Evolutionary conservation across 2,329 filamentous ascomycete species (phyloP).

Genomic region (Plenodomus lindquistii): DNA sequence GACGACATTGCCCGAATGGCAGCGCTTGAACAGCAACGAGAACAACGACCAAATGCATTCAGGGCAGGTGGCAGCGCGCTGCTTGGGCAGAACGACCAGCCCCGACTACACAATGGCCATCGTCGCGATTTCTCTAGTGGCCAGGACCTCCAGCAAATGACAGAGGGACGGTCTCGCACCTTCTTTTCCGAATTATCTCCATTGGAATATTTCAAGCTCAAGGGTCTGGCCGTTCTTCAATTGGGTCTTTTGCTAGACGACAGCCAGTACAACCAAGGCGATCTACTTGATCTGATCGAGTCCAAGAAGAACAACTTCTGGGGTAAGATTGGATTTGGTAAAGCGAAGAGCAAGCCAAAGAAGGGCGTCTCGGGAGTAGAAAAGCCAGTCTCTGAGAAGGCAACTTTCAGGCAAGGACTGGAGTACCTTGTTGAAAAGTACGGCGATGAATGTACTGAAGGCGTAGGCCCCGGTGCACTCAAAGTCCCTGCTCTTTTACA

Average conservation of each 20-base stretch:
- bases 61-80: slow-evolving; percentile 73
- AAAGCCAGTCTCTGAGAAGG: slow-evolving; percentile 61
- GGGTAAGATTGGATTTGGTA: slow-evolving; percentile 96
- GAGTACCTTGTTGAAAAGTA: slow-evolving; percentile 90
- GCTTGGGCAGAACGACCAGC: slow-evolving; percentile 63
- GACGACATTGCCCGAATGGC: slow-evolving; percentile 97
- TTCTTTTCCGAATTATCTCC: slow-evolving; percentile 97
- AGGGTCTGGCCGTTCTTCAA: slow-evolving; percentile 89
- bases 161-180: slow-evolving; percentile 65
- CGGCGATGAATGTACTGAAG: slow-evolving; percentile 96
- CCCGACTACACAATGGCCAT: slow-evolving; percentile 70
- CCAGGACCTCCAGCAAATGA: slow-evolving; percentile 54
- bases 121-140: slow-evolving; percentile 67
- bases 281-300: slow-evolving; percentile 89
- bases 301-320: slow-evolving; percentile 93
- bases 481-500: slow-evolving; percentile 94
- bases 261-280: slow-evolving; percentile 88
- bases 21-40: slow-evolving; percentile 90
- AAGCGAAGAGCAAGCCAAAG: slow-evolving; percentile 74
- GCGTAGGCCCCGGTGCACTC: slow-evolving; percentile 87
- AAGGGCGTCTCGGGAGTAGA: slow-evolving; percentile 67
- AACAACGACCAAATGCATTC: slow-evolving; percentile 81
- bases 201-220: slow-evolving; percentile 95
- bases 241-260: slow-evolving; percentile 94
- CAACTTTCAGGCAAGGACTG: slow-evolving; percentile 86